Evolutionary conservation across 192 early-diverging fungal genomes (phyloP).

Genomic region (Phlyctochytrium bullatum): DNA sequence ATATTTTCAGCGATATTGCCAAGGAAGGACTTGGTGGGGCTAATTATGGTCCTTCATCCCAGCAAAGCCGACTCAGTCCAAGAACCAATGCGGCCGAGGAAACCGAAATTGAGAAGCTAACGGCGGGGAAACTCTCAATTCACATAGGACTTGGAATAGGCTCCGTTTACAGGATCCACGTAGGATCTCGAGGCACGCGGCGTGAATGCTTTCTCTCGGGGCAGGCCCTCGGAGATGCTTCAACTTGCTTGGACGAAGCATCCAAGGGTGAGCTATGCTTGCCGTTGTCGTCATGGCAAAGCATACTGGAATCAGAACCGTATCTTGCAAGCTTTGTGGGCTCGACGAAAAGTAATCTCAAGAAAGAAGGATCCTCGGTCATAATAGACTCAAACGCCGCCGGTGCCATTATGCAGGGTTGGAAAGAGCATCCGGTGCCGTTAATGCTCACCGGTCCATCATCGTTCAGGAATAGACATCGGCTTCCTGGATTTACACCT

Average conservation of each 20-base stretch:
- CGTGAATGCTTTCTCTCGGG: conserved; percentile 11
- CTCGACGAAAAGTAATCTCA: not conserved
- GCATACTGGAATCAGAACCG: not conserved
- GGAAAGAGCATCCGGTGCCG: not conserved
- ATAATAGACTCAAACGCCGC: not conserved
- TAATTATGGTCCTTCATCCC: no score
- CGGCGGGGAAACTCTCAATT: not conserved
- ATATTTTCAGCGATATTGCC: no score
- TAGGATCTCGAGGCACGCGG: not conserved
- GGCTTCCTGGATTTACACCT: not conserved
- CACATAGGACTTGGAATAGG: conserved; percentile 6
- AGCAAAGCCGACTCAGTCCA: no score
- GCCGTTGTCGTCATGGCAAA: not conserved
- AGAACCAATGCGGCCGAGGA: no score
- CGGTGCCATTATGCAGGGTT: not conserved
- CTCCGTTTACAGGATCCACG: not conserved
- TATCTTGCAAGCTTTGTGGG: not conserved
- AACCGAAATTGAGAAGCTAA: not conserved
- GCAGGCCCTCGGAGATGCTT: conserved; percentile 1
- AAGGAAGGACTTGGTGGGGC: no score
- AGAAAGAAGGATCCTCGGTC: not conserved
- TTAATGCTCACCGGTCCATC: not conserved
- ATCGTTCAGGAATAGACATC: not conserved
- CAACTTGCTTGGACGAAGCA: not conserved
- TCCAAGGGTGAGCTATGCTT: not conserved